Percentiles rank a stretch among this genome's conserved stretches.
These are phyloP conservation scores for Entomortierella chlamydospora DNA, from an alignment of 192 early-diverging fungal genomes.

Conservation along the genomic window DNA sequence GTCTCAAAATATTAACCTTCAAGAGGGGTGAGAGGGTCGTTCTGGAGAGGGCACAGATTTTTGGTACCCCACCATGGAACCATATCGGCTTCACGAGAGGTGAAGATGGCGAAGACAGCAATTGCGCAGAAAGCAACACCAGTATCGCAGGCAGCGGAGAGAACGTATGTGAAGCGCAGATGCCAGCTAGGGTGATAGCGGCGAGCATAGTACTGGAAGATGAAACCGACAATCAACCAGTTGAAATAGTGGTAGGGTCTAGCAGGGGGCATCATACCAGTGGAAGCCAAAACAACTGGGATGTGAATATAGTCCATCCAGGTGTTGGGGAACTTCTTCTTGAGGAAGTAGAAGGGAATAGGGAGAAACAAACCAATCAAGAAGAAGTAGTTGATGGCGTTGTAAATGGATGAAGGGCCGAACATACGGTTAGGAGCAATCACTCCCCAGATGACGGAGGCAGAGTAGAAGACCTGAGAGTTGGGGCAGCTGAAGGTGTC, in stretches of 20 bases:
- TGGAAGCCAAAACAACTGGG: conserved; percentile 60
- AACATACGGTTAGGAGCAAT: too few species aligned
- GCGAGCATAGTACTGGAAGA: conserved; percentile 58
- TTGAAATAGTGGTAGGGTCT: conserved; percentile 43
- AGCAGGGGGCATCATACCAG: conserved; percentile 65
- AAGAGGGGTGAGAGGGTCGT: conserved; percentile 12
- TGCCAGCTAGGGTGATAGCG: conserved; percentile 35
- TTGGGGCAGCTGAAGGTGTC: too few species aligned
- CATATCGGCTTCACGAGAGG: conserved; percentile 6
- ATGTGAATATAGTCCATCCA: conserved; percentile 61
- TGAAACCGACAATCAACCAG: conserved; percentile 50
- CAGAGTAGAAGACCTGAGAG: too few species aligned
- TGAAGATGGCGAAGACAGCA: conserved; percentile 51
- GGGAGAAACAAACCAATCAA: too few species aligned
- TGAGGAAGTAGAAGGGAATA: too few species aligned
- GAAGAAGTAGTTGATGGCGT: too few species aligned
- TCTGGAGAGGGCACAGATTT: conserved; percentile 31
- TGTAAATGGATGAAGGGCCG: too few species aligned
- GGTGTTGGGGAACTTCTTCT: too few species aligned
- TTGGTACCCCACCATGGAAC: conserved; percentile 32
- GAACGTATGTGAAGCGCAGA: conserved; percentile 22
- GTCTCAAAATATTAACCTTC: too few species aligned
- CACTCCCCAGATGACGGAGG: too few species aligned
- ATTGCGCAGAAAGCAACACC: conserved; percentile 59
- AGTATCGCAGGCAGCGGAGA: conserved; percentile 25